Evolutionary conservation across 2,329 filamentous ascomycete species (phyloP), one percentile per base, ranked within the genome.

Genomic region (Fusarium denticulatum): DNA sequence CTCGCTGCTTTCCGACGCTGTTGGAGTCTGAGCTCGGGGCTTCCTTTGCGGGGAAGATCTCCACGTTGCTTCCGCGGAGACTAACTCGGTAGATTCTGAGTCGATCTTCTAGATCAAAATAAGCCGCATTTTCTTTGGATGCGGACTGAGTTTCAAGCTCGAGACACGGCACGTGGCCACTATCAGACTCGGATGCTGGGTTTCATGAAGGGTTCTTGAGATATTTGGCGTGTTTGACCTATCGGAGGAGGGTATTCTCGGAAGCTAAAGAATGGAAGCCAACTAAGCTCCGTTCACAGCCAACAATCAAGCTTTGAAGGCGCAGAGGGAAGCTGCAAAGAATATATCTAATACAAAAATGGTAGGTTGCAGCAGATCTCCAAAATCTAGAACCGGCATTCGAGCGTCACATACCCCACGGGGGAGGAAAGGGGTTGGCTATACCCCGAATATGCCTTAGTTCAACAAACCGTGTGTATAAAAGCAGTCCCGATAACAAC

Each of bases 1-100:
- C 50, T 24, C 12, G 20, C 45, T 46, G 24, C 8, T 46, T 71
- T 49, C 61, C 68, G 68, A 67, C 20, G 1, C 15, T 12, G 18
- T 30, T 30, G 37, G 28, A 26, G 52, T 28, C 15, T 40, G 42
- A 55, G 30, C 39, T 39, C 37, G 36, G 66, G 28, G 9, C 32
- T 32, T 22, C 22, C 18, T 61, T 61, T 71, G 68, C 45, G 68
- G 67, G 68, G 67, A 66, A 65, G 30, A 40, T 15, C 55, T 37
- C 39, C 42, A 58, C 46, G 40, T 45, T 53, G 42, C 46, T 40
- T 62, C 36, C 55, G 34, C 32, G 39, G 50, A 28, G 32, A 45
- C 62, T 67, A 43, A 57, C 43, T 59, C 68, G 30, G 36, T 42
- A 61, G n/a, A 26, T 50, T 20, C 16, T 60, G n/a, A 70, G 30